Evolutionary conservation across 2,329 filamentous ascomycete species (phyloP).

Genomic region (Teratosphaeria pseudoeucalypti): DNA sequence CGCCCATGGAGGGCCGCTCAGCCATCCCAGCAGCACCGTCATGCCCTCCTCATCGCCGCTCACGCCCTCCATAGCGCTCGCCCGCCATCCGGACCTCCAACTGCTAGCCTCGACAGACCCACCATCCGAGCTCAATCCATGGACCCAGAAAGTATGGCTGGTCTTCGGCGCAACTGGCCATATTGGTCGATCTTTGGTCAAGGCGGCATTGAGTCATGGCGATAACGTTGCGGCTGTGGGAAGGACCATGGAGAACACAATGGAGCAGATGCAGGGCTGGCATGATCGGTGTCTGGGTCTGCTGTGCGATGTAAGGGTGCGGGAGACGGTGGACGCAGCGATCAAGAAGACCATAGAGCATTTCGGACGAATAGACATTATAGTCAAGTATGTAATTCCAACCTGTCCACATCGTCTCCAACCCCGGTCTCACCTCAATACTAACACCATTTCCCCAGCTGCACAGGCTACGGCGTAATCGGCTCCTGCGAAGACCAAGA

Average conservation of each 20-base stretch:
- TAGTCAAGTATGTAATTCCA: slow-evolving; percentile 53
- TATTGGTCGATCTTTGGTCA: slow-evolving; percentile 83
- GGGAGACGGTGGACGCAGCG: slow-evolving; percentile 63
- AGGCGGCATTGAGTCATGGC: slow-evolving; percentile 50
- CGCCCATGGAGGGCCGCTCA: neutral
- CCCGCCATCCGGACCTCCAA: slow-evolving; percentile 31
- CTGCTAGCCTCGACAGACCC: slow-evolving; percentile 74
- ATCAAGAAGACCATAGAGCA: slow-evolving; percentile 59
- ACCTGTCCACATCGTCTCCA: neutral
- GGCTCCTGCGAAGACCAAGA: slow-evolving; percentile 95
- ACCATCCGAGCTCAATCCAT: slow-evolving; percentile 55
- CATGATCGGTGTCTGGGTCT: slow-evolving; percentile 64
- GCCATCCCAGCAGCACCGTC: neutral
- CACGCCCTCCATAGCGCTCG: neutral
- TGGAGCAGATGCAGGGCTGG: slow-evolving; percentile 60
- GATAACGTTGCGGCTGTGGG: slow-evolving; percentile 76
- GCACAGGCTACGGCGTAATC: slow-evolving; percentile 90
- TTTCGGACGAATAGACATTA: slow-evolving; percentile 70
- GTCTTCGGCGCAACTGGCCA: slow-evolving; percentile 97
- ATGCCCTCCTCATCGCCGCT: neutral
- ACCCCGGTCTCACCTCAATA: neutral
- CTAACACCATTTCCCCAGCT: slow-evolving; percentile 33
- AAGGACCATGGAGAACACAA: slow-evolving; percentile 64
- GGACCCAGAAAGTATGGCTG: slow-evolving; percentile 77
- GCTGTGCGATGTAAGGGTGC: slow-evolving; percentile 82